These are phyloP conservation scores for Cicer pinnatifidum DNA, from an alignment of 306 rosid species.

Conservation along the genomic window DNA sequence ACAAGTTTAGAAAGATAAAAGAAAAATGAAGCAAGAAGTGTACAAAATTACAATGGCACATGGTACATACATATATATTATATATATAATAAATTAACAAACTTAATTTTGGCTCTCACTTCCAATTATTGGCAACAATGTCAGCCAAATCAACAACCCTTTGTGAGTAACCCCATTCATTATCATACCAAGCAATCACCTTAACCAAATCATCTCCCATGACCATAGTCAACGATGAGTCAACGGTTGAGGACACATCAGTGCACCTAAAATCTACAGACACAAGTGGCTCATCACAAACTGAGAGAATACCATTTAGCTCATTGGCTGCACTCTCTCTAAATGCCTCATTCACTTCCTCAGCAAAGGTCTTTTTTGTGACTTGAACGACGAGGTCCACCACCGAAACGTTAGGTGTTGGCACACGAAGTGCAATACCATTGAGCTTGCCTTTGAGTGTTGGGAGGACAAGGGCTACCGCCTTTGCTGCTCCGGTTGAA, in stretches of 20 bases:
- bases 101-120: slow-evolving; percentile 49
- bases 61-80: slow-evolving; percentile 2
- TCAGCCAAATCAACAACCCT: slow-evolving; percentile 97
- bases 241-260: slow-evolving; percentile 93
- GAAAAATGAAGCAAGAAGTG: slow-evolving; percentile 37
- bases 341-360: slow-evolving; percentile 92
- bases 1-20: slow-evolving; percentile 48
- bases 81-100: not conserved
- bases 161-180: slow-evolving; percentile 98
- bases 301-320: slow-evolving; percentile 76
- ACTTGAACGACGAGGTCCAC: slow-evolving; percentile 97
- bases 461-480: slow-evolving; percentile 94
- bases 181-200: slow-evolving; percentile 99
- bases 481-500: slow-evolving; percentile 99
- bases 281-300: slow-evolving; percentile 95
- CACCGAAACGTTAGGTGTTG: slow-evolving; percentile 94
- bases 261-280: slow-evolving; percentile 93
- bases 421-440: slow-evolving; percentile 94
- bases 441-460: slow-evolving; percentile 89
- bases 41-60: slow-evolving; percentile 47
- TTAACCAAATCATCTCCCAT: slow-evolving; percentile 99
- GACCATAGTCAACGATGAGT: slow-evolving; percentile 93
- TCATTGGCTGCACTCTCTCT: slow-evolving; percentile 85
- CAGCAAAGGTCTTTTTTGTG: slow-evolving; percentile 90
- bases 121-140: slow-evolving; percentile 96